Conservation (phyloP, 257 asterid genomes). For the Galeopsis tetrahit region DNA sequence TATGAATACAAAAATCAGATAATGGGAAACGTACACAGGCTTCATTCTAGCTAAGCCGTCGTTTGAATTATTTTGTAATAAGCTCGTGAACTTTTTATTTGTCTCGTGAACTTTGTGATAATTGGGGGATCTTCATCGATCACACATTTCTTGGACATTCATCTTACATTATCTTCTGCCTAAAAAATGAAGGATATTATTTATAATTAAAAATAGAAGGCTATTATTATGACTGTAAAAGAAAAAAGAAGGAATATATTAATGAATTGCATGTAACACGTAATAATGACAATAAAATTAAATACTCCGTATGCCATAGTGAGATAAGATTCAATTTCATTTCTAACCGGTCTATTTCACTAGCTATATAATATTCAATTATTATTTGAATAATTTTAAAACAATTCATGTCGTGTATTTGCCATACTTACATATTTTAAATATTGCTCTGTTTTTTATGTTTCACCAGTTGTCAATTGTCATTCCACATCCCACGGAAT, state of each 20-base stretch:
- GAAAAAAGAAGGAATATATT: neutral
- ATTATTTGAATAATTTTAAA: no score
- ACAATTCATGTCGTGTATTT: no score
- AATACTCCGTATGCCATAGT: neutral
- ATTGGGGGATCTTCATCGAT: conserved; percentile 33
- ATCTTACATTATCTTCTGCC: conserved; percentile 29
- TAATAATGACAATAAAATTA: neutral
- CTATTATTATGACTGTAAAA: neutral
- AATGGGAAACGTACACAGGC: conserved; percentile 14
- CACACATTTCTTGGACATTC: conserved; percentile 35
- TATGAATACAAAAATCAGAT: conserved; percentile 19
- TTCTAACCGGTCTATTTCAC: no score
- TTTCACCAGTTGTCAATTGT: conserved; percentile 15
- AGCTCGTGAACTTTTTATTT: conserved; percentile 61
- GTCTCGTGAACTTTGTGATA: conserved; percentile 55
- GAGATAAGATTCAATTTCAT: neutral
- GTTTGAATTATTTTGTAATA: conserved; percentile 33
- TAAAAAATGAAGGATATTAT: neutral
- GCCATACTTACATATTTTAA: no score
- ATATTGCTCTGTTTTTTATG: neutral
- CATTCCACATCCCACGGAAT: conserved; percentile 30
- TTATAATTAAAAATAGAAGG: neutral
- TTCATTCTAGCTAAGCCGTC: conserved; percentile 38
- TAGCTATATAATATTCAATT: no score
- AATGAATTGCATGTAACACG: neutral